Base-by-base conservation (phyloP, 73 alveolate genomes). In the Breviolum minutum region DNA sequence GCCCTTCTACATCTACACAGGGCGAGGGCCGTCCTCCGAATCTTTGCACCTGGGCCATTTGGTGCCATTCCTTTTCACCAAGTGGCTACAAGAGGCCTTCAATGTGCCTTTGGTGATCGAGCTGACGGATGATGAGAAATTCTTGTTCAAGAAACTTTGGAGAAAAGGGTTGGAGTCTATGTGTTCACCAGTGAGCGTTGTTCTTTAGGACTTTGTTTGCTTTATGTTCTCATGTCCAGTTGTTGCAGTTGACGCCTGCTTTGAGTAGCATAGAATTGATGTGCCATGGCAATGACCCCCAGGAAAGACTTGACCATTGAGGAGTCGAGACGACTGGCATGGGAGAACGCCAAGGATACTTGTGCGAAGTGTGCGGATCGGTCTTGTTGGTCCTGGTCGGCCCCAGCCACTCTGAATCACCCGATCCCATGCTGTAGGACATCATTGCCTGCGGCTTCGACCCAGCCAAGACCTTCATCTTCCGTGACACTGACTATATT, bases 81-180 rank as follows among this genome's bases (percentile, higher is more conserved):
- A 99, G 99, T 99, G 99, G 99, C 99, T 99, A 95, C 99, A 95
- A 54, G 99, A 99, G 79, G 99, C 99, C n/a, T 99, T 99, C 99
- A 99, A 99, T 99, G 99, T 99, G 27, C 99, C 99, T 6, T 99
- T 99, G 84, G 99, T 99, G 84, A 99, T 99, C 81, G 99, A 99
- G 98, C 96, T 99, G 66, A 99, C 99, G n/a, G 99, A 99, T 95
- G 99, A 99, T 92, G 99, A 99, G 99, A 99, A 99, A 99, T 99
- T 99, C 99, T 99, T 99, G 90, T 99, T 99, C 99, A 99, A 99
- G 99, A 91, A 96, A 26, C 91, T 20, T 13, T 22, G 82, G 8
- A 8, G 80, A 30, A 48, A 7, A 14, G 20, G 32, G 73, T 19
- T 29, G 54, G 87, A 30, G 54, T 22, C 60, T 40, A 40, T 40